Evolutionary conservation across 2,329 filamentous ascomycete species (phyloP).

Genomic region (Epichloe brachyelytri): DNA sequence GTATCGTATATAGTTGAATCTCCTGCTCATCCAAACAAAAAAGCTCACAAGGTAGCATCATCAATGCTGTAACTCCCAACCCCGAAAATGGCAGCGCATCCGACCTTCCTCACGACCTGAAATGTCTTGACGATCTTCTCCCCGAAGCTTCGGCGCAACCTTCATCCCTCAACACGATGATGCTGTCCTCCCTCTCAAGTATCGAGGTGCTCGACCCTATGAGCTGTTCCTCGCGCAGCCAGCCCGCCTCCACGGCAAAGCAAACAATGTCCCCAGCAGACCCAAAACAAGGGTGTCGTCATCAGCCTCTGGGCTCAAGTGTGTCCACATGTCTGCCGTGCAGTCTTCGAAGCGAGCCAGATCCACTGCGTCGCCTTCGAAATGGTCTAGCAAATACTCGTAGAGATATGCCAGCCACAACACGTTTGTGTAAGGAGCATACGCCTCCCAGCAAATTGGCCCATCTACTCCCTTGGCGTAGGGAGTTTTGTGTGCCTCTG

Average conservation of each 20-base stretch:
- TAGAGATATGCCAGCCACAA: constrained; percentile 53
- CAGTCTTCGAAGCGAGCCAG: constrained; percentile 31
- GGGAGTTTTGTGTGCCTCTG: constrained; percentile 31
- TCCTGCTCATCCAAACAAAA: not conserved
- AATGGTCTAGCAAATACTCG: constrained; percentile 35
- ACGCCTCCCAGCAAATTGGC: constrained; percentile 39
- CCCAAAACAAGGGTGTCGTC: constrained; percentile 35
- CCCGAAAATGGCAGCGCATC: too few relatives aligned
- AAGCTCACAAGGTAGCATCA: too few relatives aligned
- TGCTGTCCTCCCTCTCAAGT: constrained; percentile 28
- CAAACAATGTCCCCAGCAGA: constrained; percentile 43
- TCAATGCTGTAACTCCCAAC: too few relatives aligned
- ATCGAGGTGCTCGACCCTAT: constrained; percentile 24
- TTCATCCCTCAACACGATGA: constrained; percentile 21
- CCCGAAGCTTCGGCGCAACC: constrained; percentile 10
- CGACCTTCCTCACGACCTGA: not conserved
- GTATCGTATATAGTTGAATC: not conserved
- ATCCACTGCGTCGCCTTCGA: constrained; percentile 32
- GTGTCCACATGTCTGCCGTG: constrained; percentile 40
- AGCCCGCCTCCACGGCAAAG: constrained; percentile 45
- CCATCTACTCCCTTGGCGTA: constrained; percentile 34
- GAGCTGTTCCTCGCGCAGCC: constrained; percentile 41
- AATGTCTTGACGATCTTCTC: constrained; percentile 14
- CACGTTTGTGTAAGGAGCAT: constrained; percentile 50
- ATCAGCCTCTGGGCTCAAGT: constrained; percentile 39